Evolutionary conservation across 305 asterid species (phyloP).

Genomic region (Fraxinus baroniana): DNA sequence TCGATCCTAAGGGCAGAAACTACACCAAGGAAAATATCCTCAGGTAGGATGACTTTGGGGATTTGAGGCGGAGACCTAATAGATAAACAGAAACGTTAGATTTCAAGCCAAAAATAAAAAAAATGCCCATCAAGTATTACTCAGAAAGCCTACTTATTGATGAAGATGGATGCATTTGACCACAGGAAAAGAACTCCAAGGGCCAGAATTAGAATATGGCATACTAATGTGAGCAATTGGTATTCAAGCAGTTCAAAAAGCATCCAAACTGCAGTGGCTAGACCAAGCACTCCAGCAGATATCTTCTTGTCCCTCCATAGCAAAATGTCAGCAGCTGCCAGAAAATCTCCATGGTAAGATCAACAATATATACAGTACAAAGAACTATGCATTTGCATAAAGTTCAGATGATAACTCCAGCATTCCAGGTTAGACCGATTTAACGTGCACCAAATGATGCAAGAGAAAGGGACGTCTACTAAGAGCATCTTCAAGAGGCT

Average conservation of each 20-base stretch:
- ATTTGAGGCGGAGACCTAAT: slow-evolving; percentile 79
- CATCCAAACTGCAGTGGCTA: slow-evolving; percentile 78
- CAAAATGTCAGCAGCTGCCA: slow-evolving; percentile 87
- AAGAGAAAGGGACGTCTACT: neutral
- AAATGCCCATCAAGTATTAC: neutral
- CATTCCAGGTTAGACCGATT: neutral
- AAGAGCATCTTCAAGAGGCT: no score
- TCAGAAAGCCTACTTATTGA: slow-evolving; percentile 60
- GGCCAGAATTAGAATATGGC: slow-evolving; percentile 73
- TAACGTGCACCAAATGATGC: neutral
- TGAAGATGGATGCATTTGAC: slow-evolving; percentile 73
- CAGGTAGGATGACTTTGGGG: slow-evolving; percentile 63
- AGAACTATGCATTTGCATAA: neutral
- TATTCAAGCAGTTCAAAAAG: slow-evolving; percentile 88
- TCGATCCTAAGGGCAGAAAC: slow-evolving; percentile 61
- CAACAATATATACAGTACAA: neutral
- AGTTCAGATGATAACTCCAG: neutral
- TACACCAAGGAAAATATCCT: slow-evolving; percentile 63
- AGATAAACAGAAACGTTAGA: slow-evolving; percentile 29
- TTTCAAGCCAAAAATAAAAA: neutral
- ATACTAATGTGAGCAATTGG: slow-evolving; percentile 74
- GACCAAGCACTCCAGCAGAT: slow-evolving; percentile 75
- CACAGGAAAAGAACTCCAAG: slow-evolving; percentile 66
- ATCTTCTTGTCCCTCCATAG: slow-evolving; percentile 88
- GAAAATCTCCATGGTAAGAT: neutral